Evolutionary conservation across 169 alveolate genomes (phyloP).

Genomic region (Plasmodium vinckei): DNA sequence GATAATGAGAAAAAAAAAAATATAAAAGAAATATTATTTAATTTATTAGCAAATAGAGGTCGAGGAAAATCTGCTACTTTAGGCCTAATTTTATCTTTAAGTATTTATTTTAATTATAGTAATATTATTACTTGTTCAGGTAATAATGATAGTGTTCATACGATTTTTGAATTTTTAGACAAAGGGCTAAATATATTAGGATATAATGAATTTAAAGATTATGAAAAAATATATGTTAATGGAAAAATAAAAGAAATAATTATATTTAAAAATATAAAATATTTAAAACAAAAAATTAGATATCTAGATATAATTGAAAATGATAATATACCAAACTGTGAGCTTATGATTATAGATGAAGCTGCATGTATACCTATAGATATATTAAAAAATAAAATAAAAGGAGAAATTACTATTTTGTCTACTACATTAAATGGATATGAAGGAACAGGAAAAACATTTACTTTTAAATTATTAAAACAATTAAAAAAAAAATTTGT

Average conservation of each 20-base stretch:
- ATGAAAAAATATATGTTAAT: conserved; percentile 84
- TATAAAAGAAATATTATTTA: conserved; percentile 55
- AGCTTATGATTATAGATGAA: conserved; percentile 98
- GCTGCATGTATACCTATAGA: conserved; percentile 99
- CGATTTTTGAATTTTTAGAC: conserved; percentile 97
- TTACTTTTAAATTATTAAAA: conserved; percentile 96
- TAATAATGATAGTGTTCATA: conserved; percentile 97
- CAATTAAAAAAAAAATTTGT: conserved; percentile 85
- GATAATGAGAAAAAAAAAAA: conserved; percentile 59
- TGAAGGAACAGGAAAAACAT: conserved; percentile 99
- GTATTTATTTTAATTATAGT: conserved; percentile 92
- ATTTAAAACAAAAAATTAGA: conserved; percentile 79
- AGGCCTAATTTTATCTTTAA: conserved; percentile 95
- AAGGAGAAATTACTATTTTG: conserved; percentile 95
- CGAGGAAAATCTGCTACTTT: conserved; percentile 99
- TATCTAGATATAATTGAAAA: conserved; percentile 56
- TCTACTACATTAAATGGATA: conserved; percentile 99
- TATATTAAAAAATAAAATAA: conserved; percentile 93
- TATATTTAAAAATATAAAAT: conserved; percentile 66
- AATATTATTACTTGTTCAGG: conserved; percentile 99
- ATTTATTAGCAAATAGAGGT: conserved; percentile 98
- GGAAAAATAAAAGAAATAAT: conserved; percentile 76
- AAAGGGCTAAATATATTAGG: conserved; percentile 95
- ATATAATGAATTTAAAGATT: conserved; percentile 93
- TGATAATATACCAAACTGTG: conserved; percentile 86